Evolutionary conservation across 805 yeast species (phyloP).

Genomic region (Hanseniaspora pseudoguilliermondii): DNA sequence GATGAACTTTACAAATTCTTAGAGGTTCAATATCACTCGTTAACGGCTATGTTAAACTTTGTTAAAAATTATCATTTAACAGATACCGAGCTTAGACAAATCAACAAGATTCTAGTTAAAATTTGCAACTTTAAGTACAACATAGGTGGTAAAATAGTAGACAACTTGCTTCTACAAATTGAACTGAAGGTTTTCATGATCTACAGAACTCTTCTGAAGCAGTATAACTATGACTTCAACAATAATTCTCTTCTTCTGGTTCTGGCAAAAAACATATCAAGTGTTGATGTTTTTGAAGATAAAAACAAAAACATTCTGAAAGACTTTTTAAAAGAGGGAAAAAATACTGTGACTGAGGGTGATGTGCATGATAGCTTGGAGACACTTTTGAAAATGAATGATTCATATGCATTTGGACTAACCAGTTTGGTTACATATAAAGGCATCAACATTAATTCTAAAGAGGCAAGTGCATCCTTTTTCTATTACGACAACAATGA

Average conservation of each 20-base stretch:
- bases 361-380: conserved; percentile 17
- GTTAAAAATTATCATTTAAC: conserved; percentile 31
- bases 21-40: conserved; percentile 45
- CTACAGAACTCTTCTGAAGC: conserved; percentile 28
- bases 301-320: conserved; percentile 6
- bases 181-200: conserved; percentile 37
- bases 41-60: conserved; percentile 46
- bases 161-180: conserved; percentile 27
- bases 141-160: conserved; percentile 22
- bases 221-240: conserved; percentile 29
- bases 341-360: conserved; percentile 18
- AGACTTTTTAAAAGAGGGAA: conserved; percentile 14
- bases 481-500: conserved; percentile 19
- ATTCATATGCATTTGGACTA: conserved; percentile 40
- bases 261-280: conserved; percentile 33
- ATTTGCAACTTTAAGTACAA: conserved; percentile 25
- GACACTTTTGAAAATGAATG: conserved; percentile 23
- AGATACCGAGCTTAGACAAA: conserved; percentile 32
- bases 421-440: conserved; percentile 34
- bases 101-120: conserved; percentile 39
- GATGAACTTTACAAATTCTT: conserved; percentile 30
- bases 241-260: conserved; percentile 31
- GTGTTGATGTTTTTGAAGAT: conserved; percentile 29
- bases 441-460: conserved; percentile 15
- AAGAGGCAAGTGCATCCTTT: conserved; percentile 15